A percentile compares a stretch with the other conserved stretches of the same genome.
Evolutionary conservation across 2,329 filamentous ascomycete genomes (phyloP).

Genomic region (Lasiodiplodia gonubiensis): DNA sequence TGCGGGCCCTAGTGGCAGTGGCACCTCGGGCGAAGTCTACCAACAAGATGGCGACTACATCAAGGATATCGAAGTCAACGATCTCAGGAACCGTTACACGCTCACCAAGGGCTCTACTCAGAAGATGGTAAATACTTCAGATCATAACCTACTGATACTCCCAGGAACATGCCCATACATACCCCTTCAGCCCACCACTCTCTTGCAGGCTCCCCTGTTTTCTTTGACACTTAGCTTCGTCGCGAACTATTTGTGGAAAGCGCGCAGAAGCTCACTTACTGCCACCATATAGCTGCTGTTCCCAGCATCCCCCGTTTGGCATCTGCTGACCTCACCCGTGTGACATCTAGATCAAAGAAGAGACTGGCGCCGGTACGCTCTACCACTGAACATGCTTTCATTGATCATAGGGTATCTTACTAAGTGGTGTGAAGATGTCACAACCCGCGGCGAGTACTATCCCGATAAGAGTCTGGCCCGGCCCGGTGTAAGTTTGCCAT

Average conservation of each 20-base stretch:
- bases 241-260: conserved; percentile 33
- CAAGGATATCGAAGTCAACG: conserved; percentile 98
- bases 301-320: conserved; percentile 70
- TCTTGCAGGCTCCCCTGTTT: conserved; percentile 35
- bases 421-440: conserved; percentile 88
- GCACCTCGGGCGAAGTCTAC: conserved; percentile 78
- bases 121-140: conserved; percentile 97
- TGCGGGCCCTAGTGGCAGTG: conserved; percentile 52
- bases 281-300: conserved; percentile 47
- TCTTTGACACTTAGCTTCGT: conserved; percentile 37
- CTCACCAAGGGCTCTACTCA: conserved; percentile 96
- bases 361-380: conserved; percentile 99
- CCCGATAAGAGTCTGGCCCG: conserved; percentile 98
- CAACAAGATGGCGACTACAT: conserved; percentile 97
- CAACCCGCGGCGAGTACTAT: conserved; percentile 93
- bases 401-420: conserved; percentile 60
- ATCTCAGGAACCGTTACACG: conserved; percentile 93
- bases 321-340: conserved; percentile 90
- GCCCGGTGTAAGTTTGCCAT: conserved; percentile 70
- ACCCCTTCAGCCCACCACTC: neutral
- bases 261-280: conserved; percentile 55
- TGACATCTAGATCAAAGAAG: conserved; percentile 98
- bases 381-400: conserved; percentile 71
- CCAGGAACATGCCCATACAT: conserved; percentile 35
- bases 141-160: conserved; percentile 70